phyloP scores from a whole-genome alignment of 768 basidiomycete genomes.

The Agaricus blazei region DNA sequence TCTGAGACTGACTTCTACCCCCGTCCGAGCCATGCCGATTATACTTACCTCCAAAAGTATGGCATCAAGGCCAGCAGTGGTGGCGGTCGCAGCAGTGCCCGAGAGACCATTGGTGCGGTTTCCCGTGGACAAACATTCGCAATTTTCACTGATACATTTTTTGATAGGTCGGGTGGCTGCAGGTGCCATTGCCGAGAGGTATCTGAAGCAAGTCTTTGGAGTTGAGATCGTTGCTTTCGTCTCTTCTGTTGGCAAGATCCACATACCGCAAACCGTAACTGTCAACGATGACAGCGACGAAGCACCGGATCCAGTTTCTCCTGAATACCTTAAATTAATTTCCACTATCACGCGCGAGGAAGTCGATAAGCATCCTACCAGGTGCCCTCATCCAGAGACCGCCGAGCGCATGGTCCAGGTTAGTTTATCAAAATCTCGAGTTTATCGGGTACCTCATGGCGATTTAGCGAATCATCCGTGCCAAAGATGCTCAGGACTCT shows the following conservation, averaged over 20 bases:
- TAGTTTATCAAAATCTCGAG: constrained; percentile 8
- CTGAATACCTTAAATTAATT: constrained; percentile 80
- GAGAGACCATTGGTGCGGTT: constrained; percentile 86
- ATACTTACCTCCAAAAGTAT: constrained; percentile 96
- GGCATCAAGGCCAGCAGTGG: constrained; percentile 96
- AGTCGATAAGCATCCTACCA: constrained; percentile 81
- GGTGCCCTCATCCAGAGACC: constrained; percentile 89
- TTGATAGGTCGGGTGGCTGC: constrained; percentile 86
- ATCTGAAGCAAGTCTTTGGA: constrained; percentile 80
- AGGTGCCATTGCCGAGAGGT: constrained; percentile 96
- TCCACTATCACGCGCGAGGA: constrained; percentile 76
- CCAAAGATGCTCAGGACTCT: constrained; percentile 87
- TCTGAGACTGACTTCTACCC: constrained; percentile 98
- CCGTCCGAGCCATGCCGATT: constrained; percentile 95
- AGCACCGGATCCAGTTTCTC: constrained; percentile 68
- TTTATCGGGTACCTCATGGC: not conserved
- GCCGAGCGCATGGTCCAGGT: constrained; percentile 90
- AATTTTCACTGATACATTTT: not conserved
- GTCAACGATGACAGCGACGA: constrained; percentile 55
- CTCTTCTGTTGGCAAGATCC: constrained; percentile 90
- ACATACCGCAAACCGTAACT: constrained; percentile 55
- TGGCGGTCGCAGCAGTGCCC: constrained; percentile 90
- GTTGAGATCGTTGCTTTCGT: constrained; percentile 98
- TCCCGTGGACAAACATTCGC: not conserved
- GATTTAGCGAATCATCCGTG: constrained; percentile 84